Base-by-base conservation (phyloP, 768 basidiomycete species). In the Cubamyces lactineus region DNA sequence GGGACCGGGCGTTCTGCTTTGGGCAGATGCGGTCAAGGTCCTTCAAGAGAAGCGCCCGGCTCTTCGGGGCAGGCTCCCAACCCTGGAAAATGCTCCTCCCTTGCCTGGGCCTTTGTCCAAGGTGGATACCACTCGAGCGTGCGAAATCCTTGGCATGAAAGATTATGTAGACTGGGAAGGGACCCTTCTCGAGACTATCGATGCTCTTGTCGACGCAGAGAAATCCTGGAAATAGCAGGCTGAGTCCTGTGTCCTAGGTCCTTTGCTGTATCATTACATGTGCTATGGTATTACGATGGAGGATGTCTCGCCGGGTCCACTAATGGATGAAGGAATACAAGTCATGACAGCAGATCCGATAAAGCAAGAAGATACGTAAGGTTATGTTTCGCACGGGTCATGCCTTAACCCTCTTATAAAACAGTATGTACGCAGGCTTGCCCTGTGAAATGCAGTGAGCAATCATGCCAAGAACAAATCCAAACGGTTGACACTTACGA, bases 381-480 rank as follows among this genome's bases (percentile, higher is more conserved):
- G 45, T 38, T 62, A 62, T 65, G 52, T 53, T 23, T 19, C 43
- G 46, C 28, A 49, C 21, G 39, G 41, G 56, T 60, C 63, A 73
- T 12, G 67, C 62, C 62, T 69, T 74, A 45, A 64, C 68, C 66
- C 72, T 67, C 71, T 73, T 73, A 51, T 73, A 93, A 73, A 90
- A 93, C 73, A 93, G 75, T 46, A 93, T 88, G 69, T 93, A 93
- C 69, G 91, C 91, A 6, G 82, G 82, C 34, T 80, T 81, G 39
- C 82, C 82, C 80, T 89, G n/a, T n/a, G 79, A 61, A 77, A 79
- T 76, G 82, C 15, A n/a, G n/a, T 66, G 61, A 48, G 45, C 21
- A 43, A 12, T 42, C 17, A 5, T 11, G 2, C 13, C 3, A 13
- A 12, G 3, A 15, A 16, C 9, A 13, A 8, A 49, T 23, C 1